A percentile compares a stretch with the other conserved stretches of the same genome.
These are phyloP conservation scores for Venturia pyrina DNA, from an alignment of 2,329 filamentous ascomycete genomes.

Conservation along the genomic window DNA sequence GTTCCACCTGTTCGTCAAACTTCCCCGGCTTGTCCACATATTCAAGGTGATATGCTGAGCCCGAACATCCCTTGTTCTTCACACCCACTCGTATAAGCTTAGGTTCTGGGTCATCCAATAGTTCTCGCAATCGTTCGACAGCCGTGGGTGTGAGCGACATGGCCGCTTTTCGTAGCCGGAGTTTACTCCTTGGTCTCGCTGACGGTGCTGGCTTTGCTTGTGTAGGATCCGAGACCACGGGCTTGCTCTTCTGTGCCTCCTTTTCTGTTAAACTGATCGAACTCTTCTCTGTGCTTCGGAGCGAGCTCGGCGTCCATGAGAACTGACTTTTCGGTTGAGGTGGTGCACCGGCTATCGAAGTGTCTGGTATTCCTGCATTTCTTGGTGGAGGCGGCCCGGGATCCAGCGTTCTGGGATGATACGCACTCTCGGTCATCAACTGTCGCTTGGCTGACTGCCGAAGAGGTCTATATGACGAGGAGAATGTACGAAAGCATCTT, in stretches of 20 bases:
- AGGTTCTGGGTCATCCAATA: conserved; percentile 77
- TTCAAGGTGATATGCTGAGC: conserved; percentile 85
- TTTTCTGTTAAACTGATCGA: conserved; percentile 39
- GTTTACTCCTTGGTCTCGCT: conserved; percentile 43
- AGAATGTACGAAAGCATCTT: conserved; percentile 37
- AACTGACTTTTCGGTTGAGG: conserved; percentile 38
- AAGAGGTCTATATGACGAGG: conserved; percentile 25
- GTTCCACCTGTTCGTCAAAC: conserved; percentile 88
- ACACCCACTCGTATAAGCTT: conserved; percentile 93
- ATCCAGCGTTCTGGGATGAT: conserved; percentile 50
- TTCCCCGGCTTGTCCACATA: conserved; percentile 83
- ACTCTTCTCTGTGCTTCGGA: conserved; percentile 14
- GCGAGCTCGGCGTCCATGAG: conserved; percentile 31
- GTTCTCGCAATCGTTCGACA: conserved; percentile 62
- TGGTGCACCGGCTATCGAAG: conserved; percentile 47
- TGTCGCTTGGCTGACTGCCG: conserved; percentile 27
- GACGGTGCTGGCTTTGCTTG: conserved; percentile 21
- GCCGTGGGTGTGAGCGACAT: conserved; percentile 77
- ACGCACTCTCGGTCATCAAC: conserved; percentile 56
- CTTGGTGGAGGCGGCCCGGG: conserved; percentile 46
- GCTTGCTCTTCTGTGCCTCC: conserved; percentile 58
- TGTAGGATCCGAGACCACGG: conserved; percentile 25
- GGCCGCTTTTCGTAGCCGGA: conserved; percentile 78
- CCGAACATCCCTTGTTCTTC: conserved; percentile 87
- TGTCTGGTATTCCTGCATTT: conserved; percentile 48